phyloP scores from a whole-genome alignment of 306 rosid genomes.

The Castanopsis chinensis region DNA sequence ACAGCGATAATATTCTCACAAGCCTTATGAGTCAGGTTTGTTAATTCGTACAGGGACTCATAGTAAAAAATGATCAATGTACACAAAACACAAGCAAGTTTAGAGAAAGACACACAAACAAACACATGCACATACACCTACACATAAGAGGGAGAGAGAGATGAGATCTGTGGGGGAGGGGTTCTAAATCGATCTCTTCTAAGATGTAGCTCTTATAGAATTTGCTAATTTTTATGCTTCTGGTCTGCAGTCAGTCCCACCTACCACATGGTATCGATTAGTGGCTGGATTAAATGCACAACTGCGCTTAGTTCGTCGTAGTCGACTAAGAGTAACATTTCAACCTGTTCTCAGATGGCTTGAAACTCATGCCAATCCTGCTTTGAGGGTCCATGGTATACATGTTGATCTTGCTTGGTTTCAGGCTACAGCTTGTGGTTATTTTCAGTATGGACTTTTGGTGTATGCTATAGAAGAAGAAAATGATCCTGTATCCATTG shows the following conservation, averaged over 20 bases:
- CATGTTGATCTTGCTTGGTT: conserved; percentile 85
- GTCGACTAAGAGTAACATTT: conserved; percentile 82
- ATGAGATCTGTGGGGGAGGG: background rate
- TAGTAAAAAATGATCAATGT: conserved; percentile 5
- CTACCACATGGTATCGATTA: conserved; percentile 90
- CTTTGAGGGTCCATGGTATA: conserved; percentile 62
- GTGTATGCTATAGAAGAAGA: conserved; percentile 60
- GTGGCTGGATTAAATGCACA: conserved; percentile 98
- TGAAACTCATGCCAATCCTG: conserved; percentile 87
- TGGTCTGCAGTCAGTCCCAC: conserved; percentile 74
- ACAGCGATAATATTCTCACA: conserved; percentile 87
- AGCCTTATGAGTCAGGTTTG: conserved; percentile 99
- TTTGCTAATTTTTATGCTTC: background rate
- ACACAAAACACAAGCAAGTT: background rate
- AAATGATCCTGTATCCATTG: conserved; percentile 27
- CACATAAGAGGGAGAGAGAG: background rate
- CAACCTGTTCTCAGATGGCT: conserved; percentile 87
- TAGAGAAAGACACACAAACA: background rate
- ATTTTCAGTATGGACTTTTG: conserved; percentile 88
- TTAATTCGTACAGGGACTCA: conserved; percentile 21
- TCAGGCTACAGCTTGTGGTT: conserved; percentile 87
- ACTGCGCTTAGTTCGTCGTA: conserved; percentile 84
- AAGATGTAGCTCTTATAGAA: background rate
- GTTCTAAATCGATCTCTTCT: too few species aligned
- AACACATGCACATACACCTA: background rate